phyloP scores from a whole-genome alignment of 495 filamentous ascomycete species.

The Hypoxylon fragiforme region DNA sequence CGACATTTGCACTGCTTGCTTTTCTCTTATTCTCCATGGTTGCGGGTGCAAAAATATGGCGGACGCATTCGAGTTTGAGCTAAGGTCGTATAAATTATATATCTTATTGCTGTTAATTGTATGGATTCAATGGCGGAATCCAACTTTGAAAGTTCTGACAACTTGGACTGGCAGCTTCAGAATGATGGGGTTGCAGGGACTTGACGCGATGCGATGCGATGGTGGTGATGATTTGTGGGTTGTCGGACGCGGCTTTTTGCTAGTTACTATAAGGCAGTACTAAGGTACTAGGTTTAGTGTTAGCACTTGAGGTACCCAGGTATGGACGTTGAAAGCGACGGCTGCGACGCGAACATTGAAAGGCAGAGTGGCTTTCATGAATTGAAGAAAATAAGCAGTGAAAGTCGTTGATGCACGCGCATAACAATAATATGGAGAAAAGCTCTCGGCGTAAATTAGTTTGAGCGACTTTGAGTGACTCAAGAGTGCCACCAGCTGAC shows the following conservation, averaged over 20 bases:
- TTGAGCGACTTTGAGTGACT: too few relatives aligned
- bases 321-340: background rate
- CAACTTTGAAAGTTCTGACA: background rate
- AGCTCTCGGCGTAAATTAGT: conserved; percentile 15
- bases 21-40: conserved; percentile 73
- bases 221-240: conserved; percentile 31
- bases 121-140: conserved; percentile 10
- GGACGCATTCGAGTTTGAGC: conserved; percentile 12
- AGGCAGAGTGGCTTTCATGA: background rate
- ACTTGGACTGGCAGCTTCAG: background rate
- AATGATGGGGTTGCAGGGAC: conserved; percentile 24
- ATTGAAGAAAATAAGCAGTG: background rate
- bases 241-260: conserved; percentile 25
- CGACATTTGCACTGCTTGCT: conserved; percentile 47
- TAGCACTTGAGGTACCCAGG: too few relatives aligned
- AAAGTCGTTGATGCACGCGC: conserved; percentile 16
- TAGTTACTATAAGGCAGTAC: background rate
- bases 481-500: conserved; percentile 11
- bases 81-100: background rate
- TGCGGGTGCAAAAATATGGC: conserved; percentile 15
- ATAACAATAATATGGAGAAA: conserved; percentile 27
- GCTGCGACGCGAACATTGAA: background rate
- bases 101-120: background rate
- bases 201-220: conserved; percentile 22
- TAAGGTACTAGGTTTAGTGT: too few relatives aligned